Base-by-base conservation (phyloP, 306 rosid genomes). In the Prosopis cineraria region DNA sequence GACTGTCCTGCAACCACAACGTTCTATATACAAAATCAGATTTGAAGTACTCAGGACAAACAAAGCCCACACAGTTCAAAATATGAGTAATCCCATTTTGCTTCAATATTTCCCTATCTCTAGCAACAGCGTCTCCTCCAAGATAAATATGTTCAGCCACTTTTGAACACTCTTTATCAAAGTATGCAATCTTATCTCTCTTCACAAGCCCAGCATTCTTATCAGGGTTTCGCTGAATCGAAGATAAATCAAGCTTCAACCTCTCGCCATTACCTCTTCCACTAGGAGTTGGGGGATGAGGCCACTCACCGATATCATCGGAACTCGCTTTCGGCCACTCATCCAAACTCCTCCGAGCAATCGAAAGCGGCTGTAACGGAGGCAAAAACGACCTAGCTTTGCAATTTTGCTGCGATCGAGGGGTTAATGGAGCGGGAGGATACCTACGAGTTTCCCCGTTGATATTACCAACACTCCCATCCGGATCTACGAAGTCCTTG, bases 41-140 rank as follows among this genome's bases (percentile, higher is more conserved):
- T 84, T 85, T 87, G 66, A 96, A 96, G 58, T 96, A 96, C 86
- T 96, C 99, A 0, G 99, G 99, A 78, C 99, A 96, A 66, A 90
- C 98, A 72, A 96, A 96, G 55, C 99, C 98, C 27, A 96, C 99
- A 72, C 99, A 96, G 45, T 96, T 96, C 88, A 96, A 87, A 59
- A 96, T 81, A 84, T 96, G 99, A 52, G 98, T 96, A 22, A 96
- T 93, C 78, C 96, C 90, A 75, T 93, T 93, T 79, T 86, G 91
- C 83, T 88, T 88, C 85, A 96, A 92, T 74, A 96, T 93, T 64
- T 85, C 96, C 84, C 91, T 93, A 73, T 91, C 96, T 85, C 65
- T 92, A 2, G 99, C 99, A 89, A 96, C 99, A n/a, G 98, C 98
- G 79, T 96, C 98, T 24, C 99, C 99, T 30, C 99, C 99, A 80